Conservation (phyloP, 495 filamentous ascomycete species). For the Mytilinidion resinicola region DNA sequence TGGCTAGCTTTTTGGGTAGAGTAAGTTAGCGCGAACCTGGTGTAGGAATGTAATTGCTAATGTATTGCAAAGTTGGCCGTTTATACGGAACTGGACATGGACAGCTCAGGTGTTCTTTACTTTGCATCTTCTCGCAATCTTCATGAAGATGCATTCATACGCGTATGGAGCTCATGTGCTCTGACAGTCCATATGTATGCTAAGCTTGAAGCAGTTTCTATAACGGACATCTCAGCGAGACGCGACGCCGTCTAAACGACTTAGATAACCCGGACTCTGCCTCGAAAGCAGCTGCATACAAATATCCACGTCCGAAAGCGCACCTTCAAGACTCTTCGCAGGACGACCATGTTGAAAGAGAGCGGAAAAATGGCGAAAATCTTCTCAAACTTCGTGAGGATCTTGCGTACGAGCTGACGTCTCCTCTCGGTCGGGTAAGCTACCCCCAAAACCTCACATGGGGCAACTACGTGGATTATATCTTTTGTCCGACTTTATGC, state of each 20-base stretch:
- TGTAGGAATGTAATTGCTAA: slow-evolving; percentile 20
- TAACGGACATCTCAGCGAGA: slow-evolving; percentile 89
- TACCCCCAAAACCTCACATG: slow-evolving; percentile 85
- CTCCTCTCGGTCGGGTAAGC: slow-evolving; percentile 78
- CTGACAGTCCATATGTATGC: background rate
- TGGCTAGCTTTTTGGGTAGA: slow-evolving; percentile 84
- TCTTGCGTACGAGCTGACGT: slow-evolving; percentile 82
- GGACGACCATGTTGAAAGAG: slow-evolving; percentile 36
- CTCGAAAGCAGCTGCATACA: slow-evolving; percentile 61
- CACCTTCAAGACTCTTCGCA: slow-evolving; percentile 27
- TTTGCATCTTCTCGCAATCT: slow-evolving; percentile 77
- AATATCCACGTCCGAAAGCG: slow-evolving; percentile 61
- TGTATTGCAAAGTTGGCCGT: slow-evolving; percentile 57
- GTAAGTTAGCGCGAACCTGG: slow-evolving; percentile 37
- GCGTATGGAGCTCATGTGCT: slow-evolving; percentile 36
- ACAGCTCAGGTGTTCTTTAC: slow-evolving; percentile 94
- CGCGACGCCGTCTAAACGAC: slow-evolving; percentile 65
- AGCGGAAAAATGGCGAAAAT: slow-evolving; percentile 27
- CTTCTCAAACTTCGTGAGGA: slow-evolving; percentile 70
- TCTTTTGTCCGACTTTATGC: slow-evolving; percentile 91
- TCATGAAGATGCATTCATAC: slow-evolving; percentile 99
- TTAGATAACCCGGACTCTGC: slow-evolving; percentile 72
- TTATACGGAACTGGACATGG: slow-evolving; percentile 83
- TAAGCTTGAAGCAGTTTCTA: slow-evolving; percentile 54
- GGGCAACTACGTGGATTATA: slow-evolving; percentile 76